Base-by-base conservation (phyloP, 2,329 filamentous ascomycete species). In the Pseudocercospora fijiensis region DNA sequence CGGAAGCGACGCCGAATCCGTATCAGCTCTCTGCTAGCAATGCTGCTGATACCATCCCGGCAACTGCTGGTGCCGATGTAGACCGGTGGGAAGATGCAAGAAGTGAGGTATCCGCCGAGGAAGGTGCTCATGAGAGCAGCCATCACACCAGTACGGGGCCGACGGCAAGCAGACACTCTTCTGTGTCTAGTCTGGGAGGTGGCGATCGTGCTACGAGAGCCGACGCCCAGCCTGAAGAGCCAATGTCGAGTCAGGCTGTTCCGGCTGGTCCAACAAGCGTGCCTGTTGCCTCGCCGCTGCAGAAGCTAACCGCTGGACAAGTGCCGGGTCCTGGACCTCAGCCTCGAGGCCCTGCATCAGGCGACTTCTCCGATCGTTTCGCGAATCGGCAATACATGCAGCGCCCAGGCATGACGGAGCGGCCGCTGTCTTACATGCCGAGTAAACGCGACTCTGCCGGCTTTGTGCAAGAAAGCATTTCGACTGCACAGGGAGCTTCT, bases 341-440 rank as follows among this genome's bases (percentile, higher is more conserved):
- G 53, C 18, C 53, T 22, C 53, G 53, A 22, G 53, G 53, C 3
- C 28, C 53, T 1, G 28, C 28, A 7, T 37, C 45, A 5, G 45
- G 41, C 49, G 58, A 62, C 18, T 62, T 58, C 24, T 61, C 62
- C 8, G 58, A 67, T 49, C 60, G 61, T 4, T 72, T 70, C 56
- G 69, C 68, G 47, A 64, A 63, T 24, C 66, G 69, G 11, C 45
- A 63, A 8, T 69, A 71, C 58, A 49, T 57, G 26, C 60, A 64
- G 18, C 61, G 65, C 28, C 53, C 62, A 2, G 59, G 24, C 5
- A 60, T 53, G 28, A 18, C 59, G 2, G 69, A 71, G 22, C 72
- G 74, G 9, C 67, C 71, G 2, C 64, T 74, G 62, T 73, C 73
- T 3, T 75, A 72, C 53, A 62, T 70, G 62, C 67, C 67, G n/a